Conservation (phyloP, 2,329 filamentous ascomycete species). For the Diaporthe longicolla region DNA sequence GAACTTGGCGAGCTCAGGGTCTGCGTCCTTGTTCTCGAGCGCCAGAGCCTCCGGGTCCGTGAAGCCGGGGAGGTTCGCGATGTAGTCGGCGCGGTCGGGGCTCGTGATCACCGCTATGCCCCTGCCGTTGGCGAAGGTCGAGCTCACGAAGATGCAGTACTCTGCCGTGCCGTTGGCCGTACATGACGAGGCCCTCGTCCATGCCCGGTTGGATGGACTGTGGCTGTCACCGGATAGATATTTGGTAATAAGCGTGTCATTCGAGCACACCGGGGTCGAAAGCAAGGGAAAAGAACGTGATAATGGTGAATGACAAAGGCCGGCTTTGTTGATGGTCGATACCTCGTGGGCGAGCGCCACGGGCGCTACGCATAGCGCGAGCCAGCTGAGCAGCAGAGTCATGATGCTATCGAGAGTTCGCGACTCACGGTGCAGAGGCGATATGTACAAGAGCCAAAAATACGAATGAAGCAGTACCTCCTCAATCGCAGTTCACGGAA, state of each 20-base stretch:
- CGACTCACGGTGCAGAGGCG: background rate
- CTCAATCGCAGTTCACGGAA: background rate
- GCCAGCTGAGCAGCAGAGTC: conserved; percentile 1
- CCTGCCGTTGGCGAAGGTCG: conserved; percentile 52
- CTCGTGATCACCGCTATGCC: conserved; percentile 58
- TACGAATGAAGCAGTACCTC: background rate
- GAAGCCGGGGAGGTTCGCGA: conserved; percentile 50
- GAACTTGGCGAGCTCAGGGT: conserved; percentile 47
- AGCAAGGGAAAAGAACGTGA: conserved; percentile 27
- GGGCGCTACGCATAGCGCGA: conserved; percentile 23
- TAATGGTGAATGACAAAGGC: conserved; percentile 36
- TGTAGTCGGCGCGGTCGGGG: conserved; percentile 49
- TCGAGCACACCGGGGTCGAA: conserved; percentile 34
- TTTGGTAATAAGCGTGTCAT: conserved; percentile 34
- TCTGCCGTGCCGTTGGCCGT: conserved; percentile 44
- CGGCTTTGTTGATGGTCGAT: conserved; percentile 11
- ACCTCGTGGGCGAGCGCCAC: conserved; percentile 30
- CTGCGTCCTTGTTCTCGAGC: conserved; percentile 49
- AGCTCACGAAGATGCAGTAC: conserved; percentile 55
- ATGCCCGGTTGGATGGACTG: conserved; percentile 28
- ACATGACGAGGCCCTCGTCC: conserved; percentile 46
- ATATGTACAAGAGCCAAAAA: conserved; percentile 9
- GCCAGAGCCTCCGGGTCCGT: conserved; percentile 45
- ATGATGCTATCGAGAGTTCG: background rate
- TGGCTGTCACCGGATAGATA: conserved; percentile 18